Percentiles rank a stretch among this genome's conserved stretches.
Conservation (phyloP, 2,329 filamentous ascomycete genomes). For the Colletotrichum liriopes region DNA sequence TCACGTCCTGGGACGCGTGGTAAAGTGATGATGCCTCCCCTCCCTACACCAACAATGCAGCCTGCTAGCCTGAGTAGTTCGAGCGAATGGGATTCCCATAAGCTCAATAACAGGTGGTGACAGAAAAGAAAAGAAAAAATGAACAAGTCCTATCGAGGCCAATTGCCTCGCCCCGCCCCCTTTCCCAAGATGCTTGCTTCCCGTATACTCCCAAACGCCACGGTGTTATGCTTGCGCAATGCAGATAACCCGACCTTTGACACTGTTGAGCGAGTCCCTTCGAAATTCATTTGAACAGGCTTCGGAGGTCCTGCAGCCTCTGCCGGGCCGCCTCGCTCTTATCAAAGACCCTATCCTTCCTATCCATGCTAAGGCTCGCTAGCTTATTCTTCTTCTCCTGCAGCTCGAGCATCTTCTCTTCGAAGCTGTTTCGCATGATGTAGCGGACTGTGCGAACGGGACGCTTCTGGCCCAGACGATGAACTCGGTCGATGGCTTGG, state of each 20-base stretch:
- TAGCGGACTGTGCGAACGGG: constrained; percentile 89
- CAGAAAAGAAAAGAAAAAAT: constrained; percentile 2
- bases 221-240: constrained; percentile 17
- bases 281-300: constrained; percentile 66
- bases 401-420: constrained; percentile 91
- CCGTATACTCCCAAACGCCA: constrained; percentile 34
- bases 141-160: constrained; percentile 10
- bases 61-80: neutral
- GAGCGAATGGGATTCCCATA: constrained; percentile 6
- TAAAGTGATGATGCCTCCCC: constrained; percentile 33
- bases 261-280: neutral
- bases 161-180: neutral
- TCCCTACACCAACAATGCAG: constrained; percentile 29
- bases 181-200: constrained; percentile 8
- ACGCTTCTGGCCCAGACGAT: constrained; percentile 91
- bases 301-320: constrained; percentile 72
- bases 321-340: constrained; percentile 71
- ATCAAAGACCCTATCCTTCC: constrained; percentile 68
- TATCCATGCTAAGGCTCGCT: constrained; percentile 88
- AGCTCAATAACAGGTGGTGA: constrained; percentile 4
- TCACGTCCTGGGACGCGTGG: constrained; percentile 25
- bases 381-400: constrained; percentile 95
- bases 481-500: constrained; percentile 94
- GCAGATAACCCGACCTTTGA: neutral
- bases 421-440: constrained; percentile 92